Percentiles rank a stretch among this genome's conserved stretches.
Evolutionary conservation across 108 stramenopile species (phyloP).

Genomic region (Nitzschia putrida): DNA sequence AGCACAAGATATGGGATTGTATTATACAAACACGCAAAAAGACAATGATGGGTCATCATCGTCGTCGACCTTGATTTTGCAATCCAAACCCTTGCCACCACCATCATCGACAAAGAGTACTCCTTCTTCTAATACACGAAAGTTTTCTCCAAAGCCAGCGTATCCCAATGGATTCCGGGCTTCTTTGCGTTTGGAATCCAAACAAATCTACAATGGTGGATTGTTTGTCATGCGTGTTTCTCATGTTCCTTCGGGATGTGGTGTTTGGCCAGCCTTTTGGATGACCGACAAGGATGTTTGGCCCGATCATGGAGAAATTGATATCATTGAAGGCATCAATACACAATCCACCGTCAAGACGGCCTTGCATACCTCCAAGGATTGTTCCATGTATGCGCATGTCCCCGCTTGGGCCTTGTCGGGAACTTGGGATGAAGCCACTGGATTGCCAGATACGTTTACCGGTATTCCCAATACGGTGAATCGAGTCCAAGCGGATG

Average conservation of each 20-base stretch:
- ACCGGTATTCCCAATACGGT: constrained; percentile 56
- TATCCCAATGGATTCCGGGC: constrained; percentile 42
- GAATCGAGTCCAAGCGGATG: constrained; percentile 43
- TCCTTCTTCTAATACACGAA: background rate
- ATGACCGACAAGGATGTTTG: constrained; percentile 79
- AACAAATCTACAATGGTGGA: constrained; percentile 59
- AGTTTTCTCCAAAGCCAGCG: no score
- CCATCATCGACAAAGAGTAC: background rate
- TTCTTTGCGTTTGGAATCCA: constrained; percentile 76
- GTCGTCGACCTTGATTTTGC: constrained; percentile 25
- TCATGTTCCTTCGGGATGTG: constrained; percentile 87
- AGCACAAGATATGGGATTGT: constrained; percentile 45
- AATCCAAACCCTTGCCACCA: constrained; percentile 6
- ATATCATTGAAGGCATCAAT: constrained; percentile 89
- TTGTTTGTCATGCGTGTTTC: constrained; percentile 75
- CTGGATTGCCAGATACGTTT: constrained; percentile 70
- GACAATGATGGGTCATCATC: constrained; percentile 1
- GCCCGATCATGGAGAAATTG: constrained; percentile 88
- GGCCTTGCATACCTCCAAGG: constrained; percentile 75
- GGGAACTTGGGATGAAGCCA: constrained; percentile 76
- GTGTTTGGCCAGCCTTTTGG: constrained; percentile 92
- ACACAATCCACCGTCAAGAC: constrained; percentile 80
- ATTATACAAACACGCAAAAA: constrained; percentile 1
- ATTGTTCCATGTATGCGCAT: constrained; percentile 81
- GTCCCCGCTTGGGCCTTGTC: constrained; percentile 63